These are phyloP conservation scores for Parastagonospora nodorum DNA, from an alignment of 2,329 filamentous ascomycete species.

Conservation along the genomic window DNA sequence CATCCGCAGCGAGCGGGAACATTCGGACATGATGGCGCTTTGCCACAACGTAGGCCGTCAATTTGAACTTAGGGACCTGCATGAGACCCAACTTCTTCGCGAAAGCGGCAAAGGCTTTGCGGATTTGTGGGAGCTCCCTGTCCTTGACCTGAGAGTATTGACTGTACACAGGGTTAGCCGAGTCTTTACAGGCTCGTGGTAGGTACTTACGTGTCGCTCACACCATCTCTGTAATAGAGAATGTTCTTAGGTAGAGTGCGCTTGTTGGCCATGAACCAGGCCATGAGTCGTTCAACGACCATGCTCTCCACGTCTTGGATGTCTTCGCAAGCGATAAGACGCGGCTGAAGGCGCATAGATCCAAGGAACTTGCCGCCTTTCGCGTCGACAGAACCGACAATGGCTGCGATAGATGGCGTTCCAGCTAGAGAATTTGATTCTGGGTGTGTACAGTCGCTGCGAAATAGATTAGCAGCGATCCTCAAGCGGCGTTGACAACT, in stretches of 20 bases:
- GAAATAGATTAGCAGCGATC: neutral
- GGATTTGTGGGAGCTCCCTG: slow-evolving; percentile 36
- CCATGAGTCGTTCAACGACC: slow-evolving; percentile 1
- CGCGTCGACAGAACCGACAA: slow-evolving; percentile 48
- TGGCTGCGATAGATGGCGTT: slow-evolving; percentile 48
- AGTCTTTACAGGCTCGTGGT: neutral
- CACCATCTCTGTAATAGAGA: slow-evolving; percentile 27
- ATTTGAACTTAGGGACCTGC: slow-evolving; percentile 20
- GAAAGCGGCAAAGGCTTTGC: slow-evolving; percentile 17
- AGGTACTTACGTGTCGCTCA: slow-evolving; percentile 8
- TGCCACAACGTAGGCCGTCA: slow-evolving; percentile 42
- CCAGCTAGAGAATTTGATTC: slow-evolving; percentile 17
- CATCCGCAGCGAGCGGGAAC: neutral
- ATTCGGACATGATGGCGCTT: slow-evolving; percentile 2
- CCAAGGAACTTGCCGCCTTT: slow-evolving; percentile 40
- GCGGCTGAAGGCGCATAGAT: slow-evolving; percentile 43
- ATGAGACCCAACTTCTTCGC: slow-evolving; percentile 22
- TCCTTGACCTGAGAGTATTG: slow-evolving; percentile 11
- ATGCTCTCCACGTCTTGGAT: slow-evolving; percentile 3
- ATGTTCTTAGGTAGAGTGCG: slow-evolving; percentile 13
- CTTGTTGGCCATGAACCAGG: neutral
- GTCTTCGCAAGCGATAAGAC: slow-evolving; percentile 1
- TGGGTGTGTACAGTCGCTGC: slow-evolving; percentile 51
- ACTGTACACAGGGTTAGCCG: neutral
- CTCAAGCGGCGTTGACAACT: neutral